Evolutionary conservation across 2,329 filamentous ascomycete genomes (phyloP), one percentile per base, ranked within the genome.

Genomic region (Curvularia eragrostidis): DNA sequence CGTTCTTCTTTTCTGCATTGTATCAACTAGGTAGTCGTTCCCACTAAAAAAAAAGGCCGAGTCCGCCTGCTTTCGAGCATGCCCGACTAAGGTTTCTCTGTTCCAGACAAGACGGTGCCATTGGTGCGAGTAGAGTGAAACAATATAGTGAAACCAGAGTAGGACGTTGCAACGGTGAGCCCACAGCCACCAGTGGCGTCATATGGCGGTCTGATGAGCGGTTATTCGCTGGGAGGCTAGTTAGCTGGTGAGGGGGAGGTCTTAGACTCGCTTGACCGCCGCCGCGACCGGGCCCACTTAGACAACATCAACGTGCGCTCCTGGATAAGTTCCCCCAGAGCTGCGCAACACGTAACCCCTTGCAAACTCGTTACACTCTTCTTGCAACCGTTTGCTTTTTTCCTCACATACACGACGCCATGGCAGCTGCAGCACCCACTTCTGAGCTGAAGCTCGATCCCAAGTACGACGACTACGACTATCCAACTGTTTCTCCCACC

Each of bases 401-500:
- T 54, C 39, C 47, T 18, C 52, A 26, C 41, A 51, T 42, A 39
- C 43, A 50, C 28, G 34, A 54, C 39, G 73, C 41, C 51, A 77
- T 77, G 75, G 72, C 74, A 51, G 64, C 70, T 63, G 48, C 62
- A 50, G 48, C 61, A 49, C 52, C 51, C 9, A 54, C 66, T 36
- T 61, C 54, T 58, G 69, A 67, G 77, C 63, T 83, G 67, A 78
- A 81, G 67, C 79, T 92, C 71, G 89, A 96, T 79, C 85, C 91
- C 77, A 97, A 97, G 82, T 96, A 98, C 84, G 95, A 98, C 82
- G 79, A 96, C 83, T 98, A 95, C 80, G 93, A 97, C 80, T 98
- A 87, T 83, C 95, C 95, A 63, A 91, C 89, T 64, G 89, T 86
- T 62, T 87, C 91, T 46, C 86, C 90, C 54, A 86, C 87, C 67